phyloP scores from a whole-genome alignment of 2,329 filamentous ascomycete species.

The Akanthomyces dipterigenus region DNA sequence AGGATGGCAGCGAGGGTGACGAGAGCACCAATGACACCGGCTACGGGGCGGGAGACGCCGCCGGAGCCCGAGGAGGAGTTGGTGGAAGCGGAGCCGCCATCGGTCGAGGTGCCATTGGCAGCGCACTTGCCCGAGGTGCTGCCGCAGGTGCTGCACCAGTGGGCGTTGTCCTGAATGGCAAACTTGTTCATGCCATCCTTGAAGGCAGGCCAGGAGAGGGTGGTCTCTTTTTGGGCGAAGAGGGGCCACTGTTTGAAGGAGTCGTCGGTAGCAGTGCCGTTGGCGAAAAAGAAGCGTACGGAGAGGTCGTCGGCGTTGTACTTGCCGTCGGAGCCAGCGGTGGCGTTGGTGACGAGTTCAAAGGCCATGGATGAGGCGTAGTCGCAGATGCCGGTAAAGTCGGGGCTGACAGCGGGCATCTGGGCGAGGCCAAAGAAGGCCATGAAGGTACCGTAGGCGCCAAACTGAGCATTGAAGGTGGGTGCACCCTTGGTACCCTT shows the following conservation, averaged over 20 bases:
- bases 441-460: slow-evolving; percentile 55
- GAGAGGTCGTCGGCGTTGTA: slow-evolving; percentile 42
- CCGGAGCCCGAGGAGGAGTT: slow-evolving; percentile 19
- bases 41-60: slow-evolving; percentile 62
- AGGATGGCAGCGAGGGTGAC: slow-evolving; percentile 48
- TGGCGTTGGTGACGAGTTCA: slow-evolving; percentile 58
- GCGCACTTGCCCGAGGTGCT: slow-evolving; percentile 64
- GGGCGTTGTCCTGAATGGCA: slow-evolving; percentile 53
- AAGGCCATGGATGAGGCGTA: slow-evolving; percentile 79
- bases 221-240: slow-evolving; percentile 49
- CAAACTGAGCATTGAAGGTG: slow-evolving; percentile 49
- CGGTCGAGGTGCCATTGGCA: slow-evolving; percentile 19
- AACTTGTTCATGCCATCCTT: slow-evolving; percentile 55
- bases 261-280: slow-evolving; percentile 48
- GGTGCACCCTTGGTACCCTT: slow-evolving; percentile 29
- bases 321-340: slow-evolving; percentile 30
- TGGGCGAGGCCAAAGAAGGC: slow-evolving; percentile 56
- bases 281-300: slow-evolving; percentile 56
- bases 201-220: slow-evolving; percentile 66
- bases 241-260: slow-evolving; percentile 48
- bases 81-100: slow-evolving; percentile 19
- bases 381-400: slow-evolving; percentile 74
- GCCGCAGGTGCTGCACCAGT: slow-evolving; percentile 74
- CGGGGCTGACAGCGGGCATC: slow-evolving; percentile 41
- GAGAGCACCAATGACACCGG: slow-evolving; percentile 74